Evolutionary conservation across 108 stramenopile genomes (phyloP), one percentile per base, ranked within the genome.

Genomic region (Nitzschia palea): DNA sequence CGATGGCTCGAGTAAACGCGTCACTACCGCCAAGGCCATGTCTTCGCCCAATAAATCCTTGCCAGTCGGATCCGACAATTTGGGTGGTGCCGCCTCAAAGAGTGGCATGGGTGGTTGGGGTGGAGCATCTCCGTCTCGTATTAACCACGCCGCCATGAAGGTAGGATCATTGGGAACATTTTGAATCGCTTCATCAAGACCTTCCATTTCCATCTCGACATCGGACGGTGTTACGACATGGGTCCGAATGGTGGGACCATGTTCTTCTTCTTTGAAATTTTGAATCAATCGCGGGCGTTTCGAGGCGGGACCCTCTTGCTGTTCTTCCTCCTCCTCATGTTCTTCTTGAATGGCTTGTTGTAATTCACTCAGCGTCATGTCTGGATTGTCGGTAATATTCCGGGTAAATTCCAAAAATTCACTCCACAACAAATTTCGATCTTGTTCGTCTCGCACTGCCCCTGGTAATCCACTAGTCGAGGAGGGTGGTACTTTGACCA

Each of bases 341-440:
- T 94, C 90, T 23, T 68, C 60, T 45, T 80, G 64, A 54, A 85
- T 90, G 6, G 90, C 85, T 17, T 63, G 56, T 50, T 90, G 73
- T 36, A 94, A 67, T 31, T 77, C 82, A 4, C 68, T 45, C 73
- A 93, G 55, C 1, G 87, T 88, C 65, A 94, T 60, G 53, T 71
- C 62, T 5, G 87, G 80, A 74, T 88, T 86, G 42, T 81, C 71
- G 44, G 62, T 83, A 44, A 69, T 55, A 57, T 78, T 69, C 48
- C 74, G 67, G 74, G 86, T 83, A 82, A 94, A 82, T 55, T 85
- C 84, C 62, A 94, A 59, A 81, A 94, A 94, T 56, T 85, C 90
- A 28, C 76, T 59, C 93, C 93, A 94, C 15, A 94, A 70, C 53
- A 86, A 58, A 26, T 52, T 40, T 64, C 57, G 81, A 73, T 94